Conservation (phyloP, 2,329 filamentous ascomycete genomes). For the Pseudogymnoascus sp. region DNA sequence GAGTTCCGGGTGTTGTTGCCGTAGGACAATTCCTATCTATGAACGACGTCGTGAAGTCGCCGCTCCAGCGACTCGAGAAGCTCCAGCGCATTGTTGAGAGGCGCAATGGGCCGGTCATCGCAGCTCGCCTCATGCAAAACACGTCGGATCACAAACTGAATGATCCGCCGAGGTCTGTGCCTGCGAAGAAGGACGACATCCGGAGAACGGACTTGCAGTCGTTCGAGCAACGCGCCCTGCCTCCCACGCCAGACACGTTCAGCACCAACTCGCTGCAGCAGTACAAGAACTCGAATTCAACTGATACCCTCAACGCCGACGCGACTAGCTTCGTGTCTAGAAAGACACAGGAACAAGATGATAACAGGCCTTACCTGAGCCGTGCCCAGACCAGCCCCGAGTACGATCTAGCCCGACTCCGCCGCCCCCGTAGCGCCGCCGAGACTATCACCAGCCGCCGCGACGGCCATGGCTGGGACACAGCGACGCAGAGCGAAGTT, state of each 20-base stretch:
- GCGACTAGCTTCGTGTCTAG: background rate
- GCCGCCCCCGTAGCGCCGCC: conserved; percentile 26
- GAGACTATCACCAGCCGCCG: conserved; percentile 27
- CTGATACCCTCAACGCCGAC: conserved; percentile 35
- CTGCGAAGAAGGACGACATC: conserved; percentile 19
- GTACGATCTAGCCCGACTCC: background rate
- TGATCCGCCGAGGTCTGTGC: conserved; percentile 8
- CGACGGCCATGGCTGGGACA: conserved; percentile 31
- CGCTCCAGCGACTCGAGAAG: conserved; percentile 44
- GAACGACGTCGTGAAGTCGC: conserved; percentile 41
- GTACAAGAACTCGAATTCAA: conserved; percentile 43
- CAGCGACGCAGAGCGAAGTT: conserved; percentile 23
- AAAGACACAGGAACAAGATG: background rate
- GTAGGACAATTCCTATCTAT: conserved; percentile 37
- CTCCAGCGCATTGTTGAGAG: conserved; percentile 30
- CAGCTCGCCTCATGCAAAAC: background rate
- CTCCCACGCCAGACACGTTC: conserved; percentile 31
- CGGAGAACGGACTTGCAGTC: background rate
- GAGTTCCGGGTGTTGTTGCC: conserved; percentile 2
- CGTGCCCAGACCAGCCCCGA: background rate
- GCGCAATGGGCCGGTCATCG: conserved; percentile 1
- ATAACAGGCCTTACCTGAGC: background rate
- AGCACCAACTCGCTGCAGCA: conserved; percentile 31
- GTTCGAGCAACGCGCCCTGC: conserved; percentile 31
- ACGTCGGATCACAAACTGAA: background rate